These are phyloP conservation scores for Rauvolfia tetraphylla DNA, from an alignment of 257 asterid species.

Conservation along the genomic window DNA sequence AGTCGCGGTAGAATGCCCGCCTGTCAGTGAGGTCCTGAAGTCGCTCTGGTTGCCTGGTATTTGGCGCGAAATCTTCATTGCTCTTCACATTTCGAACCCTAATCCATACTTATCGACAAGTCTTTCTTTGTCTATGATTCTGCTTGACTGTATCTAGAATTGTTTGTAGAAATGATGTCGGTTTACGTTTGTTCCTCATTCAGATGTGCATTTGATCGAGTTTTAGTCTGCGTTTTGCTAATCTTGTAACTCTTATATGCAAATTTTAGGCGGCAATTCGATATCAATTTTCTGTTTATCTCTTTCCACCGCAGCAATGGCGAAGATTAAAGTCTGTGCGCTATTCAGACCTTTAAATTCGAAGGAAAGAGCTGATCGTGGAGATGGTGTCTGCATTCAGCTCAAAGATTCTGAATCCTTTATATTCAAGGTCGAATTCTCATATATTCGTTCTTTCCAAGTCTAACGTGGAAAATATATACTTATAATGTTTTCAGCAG, in stretches of 20 bases:
- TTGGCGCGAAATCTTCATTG: slow-evolving; percentile 4
- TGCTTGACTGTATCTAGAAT: background rate
- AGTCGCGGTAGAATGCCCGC: too few species aligned
- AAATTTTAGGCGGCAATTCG: background rate
- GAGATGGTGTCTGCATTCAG: slow-evolving; percentile 53
- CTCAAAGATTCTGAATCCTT: slow-evolving; percentile 55
- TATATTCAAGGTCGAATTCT: slow-evolving; percentile 52
- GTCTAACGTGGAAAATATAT: background rate
- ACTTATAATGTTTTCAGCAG: background rate
- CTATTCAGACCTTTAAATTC: slow-evolving; percentile 72
- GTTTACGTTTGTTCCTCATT: background rate
- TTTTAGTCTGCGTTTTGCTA: background rate
- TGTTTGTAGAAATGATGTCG: background rate
- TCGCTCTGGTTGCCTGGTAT: background rate
- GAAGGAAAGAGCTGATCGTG: slow-evolving; percentile 62
- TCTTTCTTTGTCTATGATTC: background rate
- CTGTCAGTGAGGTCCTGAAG: too few species aligned
- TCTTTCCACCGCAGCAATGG: slow-evolving; percentile 31
- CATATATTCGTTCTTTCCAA: background rate
- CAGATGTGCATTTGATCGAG: background rate
- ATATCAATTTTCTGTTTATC: background rate
- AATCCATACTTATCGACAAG: background rate
- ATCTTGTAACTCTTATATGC: background rate
- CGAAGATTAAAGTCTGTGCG: slow-evolving; percentile 63
- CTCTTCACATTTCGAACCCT: background rate